Conservation (phyloP, 257 asterid genomes). For the Scutellaria baicalensis region DNA sequence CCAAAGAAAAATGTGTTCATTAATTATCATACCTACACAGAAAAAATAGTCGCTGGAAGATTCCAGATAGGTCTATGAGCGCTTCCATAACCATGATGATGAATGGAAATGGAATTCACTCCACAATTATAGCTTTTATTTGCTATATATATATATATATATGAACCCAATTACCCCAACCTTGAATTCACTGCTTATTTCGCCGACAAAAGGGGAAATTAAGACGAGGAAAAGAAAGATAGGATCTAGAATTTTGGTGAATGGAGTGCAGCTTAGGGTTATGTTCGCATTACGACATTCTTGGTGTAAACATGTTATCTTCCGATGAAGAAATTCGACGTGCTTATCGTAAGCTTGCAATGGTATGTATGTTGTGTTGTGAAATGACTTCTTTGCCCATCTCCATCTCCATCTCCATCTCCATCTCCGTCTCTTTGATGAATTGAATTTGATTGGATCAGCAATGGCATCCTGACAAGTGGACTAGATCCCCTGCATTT, state of each 20-base stretch:
- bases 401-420: neutral
- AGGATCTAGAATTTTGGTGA: neutral
- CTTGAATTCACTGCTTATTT: neutral
- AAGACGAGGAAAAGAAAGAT: too few relatives aligned
- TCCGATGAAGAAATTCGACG: constrained; percentile 54
- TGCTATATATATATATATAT: neutral
- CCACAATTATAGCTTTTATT: neutral
- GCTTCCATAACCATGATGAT: too few relatives aligned
- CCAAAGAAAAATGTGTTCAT: neutral
- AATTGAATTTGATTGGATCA: constrained; percentile 13
- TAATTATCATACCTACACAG: too few relatives aligned
- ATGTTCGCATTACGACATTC: constrained; percentile 38
- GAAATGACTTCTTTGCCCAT: too few relatives aligned
- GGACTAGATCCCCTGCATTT: constrained; percentile 41
- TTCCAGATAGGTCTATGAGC: too few relatives aligned
- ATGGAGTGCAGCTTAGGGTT: constrained; percentile 17
- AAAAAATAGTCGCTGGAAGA: constrained; percentile 3
- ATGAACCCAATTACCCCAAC: neutral
- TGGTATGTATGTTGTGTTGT: constrained; percentile 34
- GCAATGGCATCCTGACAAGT: constrained; percentile 83
- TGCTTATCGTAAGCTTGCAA: constrained; percentile 61
- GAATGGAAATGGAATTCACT: neutral
- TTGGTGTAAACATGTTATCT: constrained; percentile 40
- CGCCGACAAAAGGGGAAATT: neutral
- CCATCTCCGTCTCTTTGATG: neutral